Percentiles rank a stretch among this genome's conserved stretches.
Evolutionary conservation across 129 eudicot species (phyloP).

Genomic region (Ambrosia trifida): DNA sequence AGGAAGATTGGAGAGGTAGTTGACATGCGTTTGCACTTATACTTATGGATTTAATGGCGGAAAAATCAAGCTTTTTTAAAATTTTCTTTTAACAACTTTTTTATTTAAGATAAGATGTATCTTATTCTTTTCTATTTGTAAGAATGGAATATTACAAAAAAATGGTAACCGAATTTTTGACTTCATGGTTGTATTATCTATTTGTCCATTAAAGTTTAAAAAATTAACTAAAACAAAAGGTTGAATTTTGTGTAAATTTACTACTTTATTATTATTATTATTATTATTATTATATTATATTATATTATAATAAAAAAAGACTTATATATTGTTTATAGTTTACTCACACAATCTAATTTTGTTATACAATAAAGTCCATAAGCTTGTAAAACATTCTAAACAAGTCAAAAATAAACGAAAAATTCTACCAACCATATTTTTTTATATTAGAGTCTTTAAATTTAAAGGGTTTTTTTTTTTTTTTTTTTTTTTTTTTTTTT

Average conservation of each 20-base stretch:
- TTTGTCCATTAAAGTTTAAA: not conserved
- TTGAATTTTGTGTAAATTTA: not conserved
- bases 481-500: no score
- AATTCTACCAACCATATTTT: no score
- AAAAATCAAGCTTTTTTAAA: constrained; percentile 24
- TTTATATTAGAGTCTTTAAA: no score
- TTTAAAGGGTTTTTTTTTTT: no score
- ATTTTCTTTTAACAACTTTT: not conserved
- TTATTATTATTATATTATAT: no score
- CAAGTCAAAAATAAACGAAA: no score
- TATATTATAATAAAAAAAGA: no score
- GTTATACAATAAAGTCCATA: no score
- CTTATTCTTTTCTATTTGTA: not conserved
- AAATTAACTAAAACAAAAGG: not conserved
- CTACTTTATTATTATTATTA: not conserved
- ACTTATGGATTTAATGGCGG: constrained; percentile 37
- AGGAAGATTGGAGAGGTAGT: constrained; percentile 12
- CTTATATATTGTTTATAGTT: no score
- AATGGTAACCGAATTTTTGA: not conserved
- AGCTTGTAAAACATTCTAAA: no score
- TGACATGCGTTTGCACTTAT: constrained; percentile 34
- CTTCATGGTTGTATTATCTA: not conserved
- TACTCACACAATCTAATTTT: no score
- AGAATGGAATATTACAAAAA: not conserved
- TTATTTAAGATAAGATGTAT: not conserved